Percentiles rank a stretch among this genome's conserved stretches.
Conservation (phyloP, 768 basidiomycete species). For the Amanita exitialis region DNA sequence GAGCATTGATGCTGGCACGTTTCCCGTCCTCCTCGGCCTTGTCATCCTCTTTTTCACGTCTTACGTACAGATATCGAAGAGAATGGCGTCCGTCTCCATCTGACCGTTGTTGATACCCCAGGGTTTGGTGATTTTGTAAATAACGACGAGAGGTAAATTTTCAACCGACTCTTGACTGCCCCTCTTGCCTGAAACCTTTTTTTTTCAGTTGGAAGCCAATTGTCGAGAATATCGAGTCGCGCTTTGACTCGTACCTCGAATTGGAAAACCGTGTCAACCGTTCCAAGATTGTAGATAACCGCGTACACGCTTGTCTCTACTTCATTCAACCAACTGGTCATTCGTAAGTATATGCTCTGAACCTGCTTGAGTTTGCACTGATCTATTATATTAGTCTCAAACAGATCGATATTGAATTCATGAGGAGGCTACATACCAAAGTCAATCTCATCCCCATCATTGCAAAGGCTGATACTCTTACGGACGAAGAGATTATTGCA, state of each 20-base stretch:
- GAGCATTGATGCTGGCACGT: constrained; percentile 92
- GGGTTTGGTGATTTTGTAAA: constrained; percentile 99
- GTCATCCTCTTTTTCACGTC: constrained; percentile 14
- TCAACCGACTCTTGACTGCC: constrained; percentile 7
- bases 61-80: constrained; percentile 87
- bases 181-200: constrained; percentile 13
- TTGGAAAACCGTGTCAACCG: constrained; percentile 99
- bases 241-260: constrained; percentile 95
- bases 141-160: constrained; percentile 86
- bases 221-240: constrained; percentile 94
- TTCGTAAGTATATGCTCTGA: constrained; percentile 51
- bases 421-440: constrained; percentile 93
- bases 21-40: constrained; percentile 13
- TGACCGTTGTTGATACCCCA: constrained; percentile 99
- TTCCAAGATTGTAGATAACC: constrained; percentile 88
- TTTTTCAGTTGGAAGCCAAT: constrained; percentile 89
- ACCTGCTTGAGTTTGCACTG: neutral
- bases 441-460: constrained; percentile 99
- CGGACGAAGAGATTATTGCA: constrained; percentile 86
- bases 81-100: constrained; percentile 89
- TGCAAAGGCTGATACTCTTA: constrained; percentile 96
- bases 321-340: constrained; percentile 99
- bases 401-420: constrained; percentile 98
- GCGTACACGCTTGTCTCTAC: constrained; percentile 97
- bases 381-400: constrained; percentile 56